Base-by-base conservation (phyloP, 768 basidiomycete genomes). In the Strobilomyces confusus region DNA sequence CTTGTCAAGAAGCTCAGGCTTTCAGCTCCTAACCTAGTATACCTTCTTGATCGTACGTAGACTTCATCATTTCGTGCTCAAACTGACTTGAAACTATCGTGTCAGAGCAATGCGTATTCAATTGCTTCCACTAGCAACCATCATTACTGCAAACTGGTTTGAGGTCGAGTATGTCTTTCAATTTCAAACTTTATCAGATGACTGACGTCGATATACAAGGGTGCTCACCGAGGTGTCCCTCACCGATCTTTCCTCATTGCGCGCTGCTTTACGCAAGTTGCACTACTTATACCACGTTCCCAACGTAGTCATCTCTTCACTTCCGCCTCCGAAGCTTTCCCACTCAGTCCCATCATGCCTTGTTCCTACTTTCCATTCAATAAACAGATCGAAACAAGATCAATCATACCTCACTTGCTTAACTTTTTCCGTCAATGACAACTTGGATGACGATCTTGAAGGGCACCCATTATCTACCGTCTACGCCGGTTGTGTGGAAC, bases 61-160 rank as follows among this genome's bases (percentile, higher is more conserved):
- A 2, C n/a, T 3, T 46, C 37, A 15, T 44, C 5, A 7, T 43
- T 49, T 49, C 32, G 20, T 11, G 11, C 37, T 55, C 9, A 48
- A 20, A 52, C 20, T 7, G 30, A 38, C 32, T 12, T n/a, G n/a
- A 17, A 17, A 19, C 1, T 12, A 48, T 22, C 61, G 94, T 98
- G 22, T 81, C 93, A 5, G 76, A 86, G 20, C 84, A 91, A 56
- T 92, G 94, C 9, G 75, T 98, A 54, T 92, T 43, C 73, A 77
- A 38, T 80, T 94, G 73, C 75, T 95, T 1, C 76, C 83, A n/a
- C 72, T 84, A n/a, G 87, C 97, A 3, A 90, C 90, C 0, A 84
- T 98, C 44, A 98, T 98, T 58, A 93, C 97, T 0, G 97, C 97
- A 0, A 99, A 99, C 66, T 97, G 94, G 83, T 99, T 94, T 62